Conservation (phyloP, 2,329 filamentous ascomycete species). For the Aspergillus piperis region DNA sequence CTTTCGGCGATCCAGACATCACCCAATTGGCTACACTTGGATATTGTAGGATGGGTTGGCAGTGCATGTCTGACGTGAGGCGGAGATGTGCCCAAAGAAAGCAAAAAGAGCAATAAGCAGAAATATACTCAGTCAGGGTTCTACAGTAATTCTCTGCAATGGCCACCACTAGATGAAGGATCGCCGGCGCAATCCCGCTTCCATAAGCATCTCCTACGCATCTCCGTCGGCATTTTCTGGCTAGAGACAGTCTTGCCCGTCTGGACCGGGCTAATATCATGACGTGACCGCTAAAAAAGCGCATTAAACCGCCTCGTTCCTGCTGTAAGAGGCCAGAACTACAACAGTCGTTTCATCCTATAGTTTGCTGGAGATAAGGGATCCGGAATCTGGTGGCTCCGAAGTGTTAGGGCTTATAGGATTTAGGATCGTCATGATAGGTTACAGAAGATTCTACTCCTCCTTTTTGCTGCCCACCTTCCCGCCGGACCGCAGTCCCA, state of each 20-base stretch:
- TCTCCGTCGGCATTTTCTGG: not conserved
- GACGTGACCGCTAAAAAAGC: not conserved
- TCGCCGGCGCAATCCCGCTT: not conserved
- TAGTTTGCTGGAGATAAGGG: not conserved
- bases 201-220: not conserved
- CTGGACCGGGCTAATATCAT: not conserved
- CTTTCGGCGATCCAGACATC: too few species aligned
- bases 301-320: not conserved
- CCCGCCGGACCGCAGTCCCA: conserved; percentile 4
- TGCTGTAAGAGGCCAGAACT: not conserved
- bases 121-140: not conserved
- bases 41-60: not conserved
- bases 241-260: not conserved
- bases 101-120: not conserved
- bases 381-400: not conserved
- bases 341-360: not conserved
- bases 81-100: not conserved
- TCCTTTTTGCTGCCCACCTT: conserved; percentile 9
- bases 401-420: not conserved
- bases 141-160: not conserved
- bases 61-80: not conserved
- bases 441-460: not conserved
- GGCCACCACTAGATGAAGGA: not conserved
- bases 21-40: not conserved
- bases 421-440: not conserved